Evolutionary conservation across 495 filamentous ascomycete genomes (phyloP), one percentile per base, ranked within the genome.

Genomic region (Baudoinia panamericana): DNA sequence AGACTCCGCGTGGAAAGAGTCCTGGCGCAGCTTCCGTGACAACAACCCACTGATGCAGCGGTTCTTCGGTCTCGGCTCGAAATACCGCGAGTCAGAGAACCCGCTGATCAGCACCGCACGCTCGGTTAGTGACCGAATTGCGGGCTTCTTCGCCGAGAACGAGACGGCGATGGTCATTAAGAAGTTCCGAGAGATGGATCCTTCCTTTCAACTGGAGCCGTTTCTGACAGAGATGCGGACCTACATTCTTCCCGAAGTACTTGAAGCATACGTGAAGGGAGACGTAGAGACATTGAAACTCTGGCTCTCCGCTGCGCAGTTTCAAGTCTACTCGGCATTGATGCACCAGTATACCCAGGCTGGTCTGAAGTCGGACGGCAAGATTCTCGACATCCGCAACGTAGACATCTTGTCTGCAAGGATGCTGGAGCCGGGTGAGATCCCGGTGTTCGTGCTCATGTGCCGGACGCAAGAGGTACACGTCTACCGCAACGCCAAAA

Each of bases 391-490:
- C 56, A 93, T 97, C 53, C 69, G 90, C 52, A 75, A 86, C 42
- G 90, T 97, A 19, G 90, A 97, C 50, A 81, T 97, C 44, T 62
- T 90, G 12, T 76, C 76, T 29, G 90, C 90, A 13, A 72, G 86
- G 43, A 80, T 96, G 61, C 68, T 97, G 26, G 92, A 97, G n/a
- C 90, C 90, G 5, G 88, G 88, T 43, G 90, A 95, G 39, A 82
- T 96, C 28, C 90, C 90, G 0, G 88, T 97, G 12, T 97, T 97
- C 55, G 92, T 97, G 53, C 76, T 97, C 41, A 92, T 84, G 30
- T 93, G 85, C 61, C 71, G 86, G 25, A 93, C 90, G n/a, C 90
- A 97, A 57, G 90, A 97, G 57, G 85, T 96, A 6, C 90, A 97
- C 57, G 87, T 94, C 12, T 97, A 93, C 65, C 72, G 79, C 28